Base-by-base conservation (phyloP, 805 yeast species). In the Ogataea methanolica region DNA sequence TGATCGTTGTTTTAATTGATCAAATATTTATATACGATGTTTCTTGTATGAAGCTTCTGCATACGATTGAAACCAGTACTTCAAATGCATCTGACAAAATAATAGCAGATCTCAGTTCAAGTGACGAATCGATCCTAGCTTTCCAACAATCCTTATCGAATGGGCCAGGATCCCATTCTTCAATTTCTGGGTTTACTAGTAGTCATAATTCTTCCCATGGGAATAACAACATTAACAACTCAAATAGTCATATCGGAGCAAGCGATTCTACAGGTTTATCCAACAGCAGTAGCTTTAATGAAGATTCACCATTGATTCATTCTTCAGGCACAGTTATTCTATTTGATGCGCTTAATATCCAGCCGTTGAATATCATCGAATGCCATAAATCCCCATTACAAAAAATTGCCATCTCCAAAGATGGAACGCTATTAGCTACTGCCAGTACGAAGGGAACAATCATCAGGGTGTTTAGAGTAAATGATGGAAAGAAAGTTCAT, bases 361-460 rank as follows among this genome's bases (percentile, higher is more conserved):
- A 82, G 49, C 96, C 96, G 0, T 61, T 90, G 33, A 86, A 88
- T 49, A 84, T 88, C 1, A 78, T 92, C 4, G 88, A 85, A 59
- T 96, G 97, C 1, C 98, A 94, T 66, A 87, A 85, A 58, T 72
- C 90, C 0, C 82, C 86, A 1, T 62, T 92, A 39, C 85, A 90
- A 3, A 75, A 81, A 2, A 65, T 90, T 41, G 70, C 85, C 1
- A 63, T 94, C 16, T 87, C 89, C 43, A 72, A 73, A 33, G 91
- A 87, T 58, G 97, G 97, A 0, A 72, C 79, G 2, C 69, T 88
- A 53, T 72, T 92, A 40, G 97, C 97, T 0, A 88, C 97, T 0
- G 89, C 97, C 6, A 88, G 96, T 0, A 80, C 76, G 34, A 88
- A 88, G 60, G 99, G 99, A 2, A 94, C 98, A 0, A 81, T 94